phyloP scores from a whole-genome alignment of 2,329 filamentous ascomycete species.

The Trichophyton simii region DNA sequence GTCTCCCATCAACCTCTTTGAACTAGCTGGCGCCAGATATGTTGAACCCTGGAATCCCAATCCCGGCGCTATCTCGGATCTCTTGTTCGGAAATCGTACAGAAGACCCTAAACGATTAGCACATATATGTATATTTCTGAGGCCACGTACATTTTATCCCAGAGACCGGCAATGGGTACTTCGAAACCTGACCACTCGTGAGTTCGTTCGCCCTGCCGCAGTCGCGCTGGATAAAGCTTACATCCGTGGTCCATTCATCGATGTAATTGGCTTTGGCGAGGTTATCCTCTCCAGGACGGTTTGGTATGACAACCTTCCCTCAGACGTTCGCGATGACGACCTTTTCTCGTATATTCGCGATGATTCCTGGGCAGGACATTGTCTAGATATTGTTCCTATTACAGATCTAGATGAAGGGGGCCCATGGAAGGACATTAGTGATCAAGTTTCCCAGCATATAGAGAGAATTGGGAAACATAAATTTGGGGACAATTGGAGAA shows the following conservation, averaged over 20 bases:
- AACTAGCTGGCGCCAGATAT: neutral
- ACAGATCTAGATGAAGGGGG: conserved; percentile 8
- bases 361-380: conserved; percentile 22
- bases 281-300: conserved; percentile 20
- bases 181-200: conserved; percentile 8
- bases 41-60: neutral
- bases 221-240: conserved; percentile 7
- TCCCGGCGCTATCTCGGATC: neutral
- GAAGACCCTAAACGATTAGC: too few species aligned
- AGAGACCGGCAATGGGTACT: conserved; percentile 7
- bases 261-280: conserved; percentile 19
- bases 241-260: conserved; percentile 17
- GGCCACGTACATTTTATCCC: conserved; percentile 3
- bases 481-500: neutral
- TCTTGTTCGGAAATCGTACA: too few species aligned
- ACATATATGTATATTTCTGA: neutral
- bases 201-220: conserved; percentile 6
- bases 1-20: neutral
- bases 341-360: conserved; percentile 10
- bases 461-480: conserved; percentile 9
- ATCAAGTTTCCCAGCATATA: conserved; percentile 18
- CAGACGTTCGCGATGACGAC: conserved; percentile 14
- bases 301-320: conserved; percentile 17
- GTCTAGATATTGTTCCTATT: conserved; percentile 20
- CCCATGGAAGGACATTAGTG: conserved; percentile 20